Evolutionary conservation across 169 alveolate genomes (phyloP), one percentile per base, ranked within the genome.

Genomic region (Cryptosporidium ryanae): DNA sequence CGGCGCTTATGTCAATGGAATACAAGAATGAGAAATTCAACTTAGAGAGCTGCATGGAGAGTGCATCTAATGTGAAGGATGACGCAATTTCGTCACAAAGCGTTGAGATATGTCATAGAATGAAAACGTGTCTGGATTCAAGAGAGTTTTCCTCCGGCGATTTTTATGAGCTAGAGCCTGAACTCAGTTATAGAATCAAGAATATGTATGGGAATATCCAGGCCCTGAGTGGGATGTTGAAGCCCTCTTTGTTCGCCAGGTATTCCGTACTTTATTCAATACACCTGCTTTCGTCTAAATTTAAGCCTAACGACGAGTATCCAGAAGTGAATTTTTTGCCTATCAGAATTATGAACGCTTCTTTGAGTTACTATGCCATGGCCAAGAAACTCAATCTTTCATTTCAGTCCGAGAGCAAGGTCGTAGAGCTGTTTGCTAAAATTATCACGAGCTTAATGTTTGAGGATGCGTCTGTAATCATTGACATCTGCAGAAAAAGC

Each of bases 1-100:
- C 87, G 13, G 64, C 87, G 23, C 10, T 76, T 15, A 54, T 55
- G 23, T 57, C 87, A 43, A 76, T 76, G 71, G 71, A 76, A 27
- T 65, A 46, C 27, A 67, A 64, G 46, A 76, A 70, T 61, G 87
- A 76, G 25, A 61, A 63, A 12, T 76, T 76, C 54, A 76, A 49
- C 21, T 18, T 48, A 32, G 6, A 52, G 15, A 59, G 21, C 15
- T 76, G 87, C 25, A 54, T 57, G 25, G 1, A n/a, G 17, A n/a
- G 76, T 12, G 46, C 59, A 2, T 29, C 71, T 7, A 23, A 38
- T 23, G 57, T 76, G 38, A 76, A 32, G 34, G 87, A 76, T 31
- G 54, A 25, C 25, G 76, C 70, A 3, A 76, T 76, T 7, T 38
- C 48, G 15, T 23, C 64, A 13, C 18, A 34, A 13, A 25, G 34